Evolutionary conservation across 2,329 filamentous ascomycete genomes (phyloP).

Genomic region (Verticillium tricorpus): DNA sequence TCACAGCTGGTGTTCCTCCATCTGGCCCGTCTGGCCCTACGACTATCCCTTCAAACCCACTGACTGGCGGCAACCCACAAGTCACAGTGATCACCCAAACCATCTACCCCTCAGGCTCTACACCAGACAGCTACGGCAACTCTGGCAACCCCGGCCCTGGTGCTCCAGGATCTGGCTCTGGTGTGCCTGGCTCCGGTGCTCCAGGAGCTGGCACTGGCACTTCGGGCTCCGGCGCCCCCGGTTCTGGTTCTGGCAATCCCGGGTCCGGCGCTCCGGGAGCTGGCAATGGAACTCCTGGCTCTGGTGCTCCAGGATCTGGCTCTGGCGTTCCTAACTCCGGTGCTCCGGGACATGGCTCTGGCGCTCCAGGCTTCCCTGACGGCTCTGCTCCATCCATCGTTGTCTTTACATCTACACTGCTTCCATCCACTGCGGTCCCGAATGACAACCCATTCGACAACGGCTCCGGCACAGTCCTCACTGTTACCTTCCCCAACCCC

Average conservation of each 20-base stretch:
- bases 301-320: too few relatives aligned
- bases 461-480: neutral
- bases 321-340: too few relatives aligned
- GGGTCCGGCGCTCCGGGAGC: neutral
- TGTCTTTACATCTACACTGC: neutral
- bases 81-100: conserved; percentile 3
- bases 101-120: neutral
- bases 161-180: neutral
- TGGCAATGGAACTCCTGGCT: too few relatives aligned
- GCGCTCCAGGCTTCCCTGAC: neutral
- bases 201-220: neutral
- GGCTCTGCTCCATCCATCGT: neutral
- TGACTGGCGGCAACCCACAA: neutral
- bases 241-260: neutral
- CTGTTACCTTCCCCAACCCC: conserved; percentile 1
- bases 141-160: neutral
- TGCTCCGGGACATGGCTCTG: neutral
- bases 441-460: neutral
- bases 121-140: neutral
- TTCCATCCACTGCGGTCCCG: conserved; percentile 2
- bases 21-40: neutral
- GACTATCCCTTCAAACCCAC: neutral
- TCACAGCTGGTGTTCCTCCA: conserved; percentile 10
- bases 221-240: neutral
- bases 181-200: neutral